Evolutionary conservation across 345 rosid genomes (phyloP), one percentile per base, ranked within the genome.

Genomic region (Eucalyptus cloeziana): DNA sequence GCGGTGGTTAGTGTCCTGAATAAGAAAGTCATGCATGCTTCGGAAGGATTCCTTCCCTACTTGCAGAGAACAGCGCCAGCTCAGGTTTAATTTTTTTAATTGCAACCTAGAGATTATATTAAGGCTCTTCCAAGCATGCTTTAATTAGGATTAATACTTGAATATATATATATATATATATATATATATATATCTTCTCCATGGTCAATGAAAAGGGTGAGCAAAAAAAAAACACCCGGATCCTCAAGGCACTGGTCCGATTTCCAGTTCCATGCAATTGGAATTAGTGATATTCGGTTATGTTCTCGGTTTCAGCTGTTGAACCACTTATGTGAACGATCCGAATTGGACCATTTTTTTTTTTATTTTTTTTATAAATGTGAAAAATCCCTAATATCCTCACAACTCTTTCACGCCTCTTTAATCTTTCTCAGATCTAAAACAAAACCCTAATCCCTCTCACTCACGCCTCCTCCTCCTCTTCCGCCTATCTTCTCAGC

Each of bases 211-310:
- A 56, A 1, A 24, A 22, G 5, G 62, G 13, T 56, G 30, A 56
- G 62, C 30, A 22, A 17, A 50, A 51, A 7, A 52, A 52, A 52
- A 52, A 17, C 4, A 1, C 24, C 58, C 24, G 2, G 0, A 52
- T 1, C 24, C 24, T 52, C 4, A 52, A 3, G 58, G 5, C 13
- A 56, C 12, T 22, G 1, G 6, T 56, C 1, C 1, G 0, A 56
- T 56, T 56, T 24, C 30, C 13, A 56, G 3, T 56, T 56, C 13
- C 62, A 24, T 56, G 30, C 1, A 56, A 24, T 56, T 24, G 5
- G 13, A 56, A 24, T 5, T 24, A 2, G 5, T 24, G 2, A 52
- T 3, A 3, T 52, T 52, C 4, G 2, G 24, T 21, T 52, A 52
- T 52, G 56, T 52, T 52, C 56, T 52, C 10, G 0, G 10, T 52